Base-by-base conservation (phyloP, 768 basidiomycete species). In the Floccularia luteovirens region DNA sequence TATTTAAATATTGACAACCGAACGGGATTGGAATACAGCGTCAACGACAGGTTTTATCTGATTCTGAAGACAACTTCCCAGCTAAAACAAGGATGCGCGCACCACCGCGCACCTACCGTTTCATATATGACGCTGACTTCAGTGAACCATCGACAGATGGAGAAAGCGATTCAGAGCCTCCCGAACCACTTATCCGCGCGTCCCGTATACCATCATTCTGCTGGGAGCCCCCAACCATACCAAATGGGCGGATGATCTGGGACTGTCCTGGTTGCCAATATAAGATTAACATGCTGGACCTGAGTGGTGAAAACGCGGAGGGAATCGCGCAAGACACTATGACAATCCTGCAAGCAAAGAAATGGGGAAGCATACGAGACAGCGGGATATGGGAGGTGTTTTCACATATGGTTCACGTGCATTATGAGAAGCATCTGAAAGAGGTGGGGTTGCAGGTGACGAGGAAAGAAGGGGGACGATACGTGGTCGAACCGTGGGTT, bases 91-190 rank as follows among this genome's bases (percentile, higher is more conserved):
- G 27, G 27, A n/a, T n/a, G n/a, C n/a, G n/a, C n/a, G n/a, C n/a
- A n/a, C n/a, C n/a, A n/a, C n/a, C n/a, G n/a, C 27, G 10, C 27
- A 8, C 27, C 27, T 10, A 1, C 24, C 2, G 50, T 34, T 61
- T 51, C 39, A 49, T 52, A 8, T 79, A 79, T 45, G 75, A 74
- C 50, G 64, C 73, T 0, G 79, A 82, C 48, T 81, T 80, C 51
- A 74, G 72, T 8, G 68, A 70, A n/a, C 50, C 55, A 5, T 76
- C 76, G 3, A 68, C 71, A 16, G 59, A 57, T 10, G 60, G 67
- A 4, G 63, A 57, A n/a, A 56, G 68, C 1, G 67, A 68, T 31
- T 62, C 67, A 7, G 58, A 67, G 27, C 38, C 55, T 1, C 61
- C 58, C 22, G 5, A 31, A 6, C 37, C 43, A 14, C 39, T 36